Percentiles rank a stretch among this genome's conserved stretches.
Conservation (phyloP, 176 grass and related monocot genomes). For the Musa beccarii region DNA sequence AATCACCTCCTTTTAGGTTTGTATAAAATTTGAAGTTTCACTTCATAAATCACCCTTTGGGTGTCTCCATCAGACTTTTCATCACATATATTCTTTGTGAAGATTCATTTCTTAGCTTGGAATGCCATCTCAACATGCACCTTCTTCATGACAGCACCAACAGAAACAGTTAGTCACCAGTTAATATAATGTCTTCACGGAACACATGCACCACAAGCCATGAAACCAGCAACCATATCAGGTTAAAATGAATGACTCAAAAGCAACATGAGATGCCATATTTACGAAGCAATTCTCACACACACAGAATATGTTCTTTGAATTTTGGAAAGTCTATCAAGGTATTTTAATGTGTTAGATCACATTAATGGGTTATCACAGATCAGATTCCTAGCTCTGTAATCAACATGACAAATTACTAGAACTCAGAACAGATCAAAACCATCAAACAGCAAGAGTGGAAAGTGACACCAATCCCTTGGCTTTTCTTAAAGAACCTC, state of each 20-base stretch:
- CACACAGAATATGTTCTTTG: not conserved
- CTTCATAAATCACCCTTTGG: not conserved
- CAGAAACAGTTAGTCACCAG: not conserved
- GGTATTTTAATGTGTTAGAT: too few species aligned
- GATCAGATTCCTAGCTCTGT: too few species aligned
- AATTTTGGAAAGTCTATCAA: not conserved
- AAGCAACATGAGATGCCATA: too few species aligned
- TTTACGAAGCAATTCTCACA: too few species aligned
- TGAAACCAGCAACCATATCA: not conserved
- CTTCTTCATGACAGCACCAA: not conserved
- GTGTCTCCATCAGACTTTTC: not conserved
- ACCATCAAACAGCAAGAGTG: not conserved
- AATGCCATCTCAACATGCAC: not conserved
- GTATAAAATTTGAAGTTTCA: not conserved
- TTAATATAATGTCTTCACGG: not conserved
- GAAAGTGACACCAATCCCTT: constrained; percentile 4
- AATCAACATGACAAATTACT: too few species aligned
- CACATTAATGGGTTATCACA: too few species aligned
- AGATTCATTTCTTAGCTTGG: not conserved
- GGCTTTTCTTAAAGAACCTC: constrained; percentile 1
- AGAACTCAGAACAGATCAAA: not conserved
- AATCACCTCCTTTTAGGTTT: not conserved
- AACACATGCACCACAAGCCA: not conserved
- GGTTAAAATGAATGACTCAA: not conserved
- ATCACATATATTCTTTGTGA: not conserved